Conservation (phyloP, 2,329 filamentous ascomycete species). For the Coniella vitis region DNA sequence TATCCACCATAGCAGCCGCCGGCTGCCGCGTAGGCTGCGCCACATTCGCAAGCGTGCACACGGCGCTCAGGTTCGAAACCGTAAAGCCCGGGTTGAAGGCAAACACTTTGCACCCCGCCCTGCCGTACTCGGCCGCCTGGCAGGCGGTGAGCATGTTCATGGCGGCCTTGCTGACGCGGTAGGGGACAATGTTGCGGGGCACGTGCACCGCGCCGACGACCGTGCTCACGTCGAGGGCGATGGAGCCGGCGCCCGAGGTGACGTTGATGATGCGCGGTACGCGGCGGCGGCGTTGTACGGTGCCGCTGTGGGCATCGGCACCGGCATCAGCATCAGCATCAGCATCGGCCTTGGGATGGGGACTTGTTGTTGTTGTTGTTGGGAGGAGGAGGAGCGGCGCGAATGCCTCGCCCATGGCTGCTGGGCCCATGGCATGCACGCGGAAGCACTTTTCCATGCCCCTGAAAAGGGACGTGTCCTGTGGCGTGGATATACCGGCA, state of each 20-base stretch:
- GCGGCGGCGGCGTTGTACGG: too few relatives aligned
- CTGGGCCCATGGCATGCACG: neutral
- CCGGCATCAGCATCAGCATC: neutral
- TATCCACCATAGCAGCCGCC: neutral
- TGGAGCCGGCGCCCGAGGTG: conserved; percentile 3
- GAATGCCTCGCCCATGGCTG: conserved; percentile 1
- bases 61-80: neutral
- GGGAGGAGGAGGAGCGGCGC: neutral
- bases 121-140: conserved; percentile 2
- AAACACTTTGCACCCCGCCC: conserved; percentile 1
- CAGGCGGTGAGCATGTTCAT: conserved; percentile 3
- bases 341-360: neutral
- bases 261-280: conserved; percentile 1
- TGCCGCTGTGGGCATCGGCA: too few relatives aligned
- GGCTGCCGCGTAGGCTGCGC: neutral
- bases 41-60: neutral
- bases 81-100: conserved; percentile 2
- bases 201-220: neutral
- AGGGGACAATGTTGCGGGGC: neutral
- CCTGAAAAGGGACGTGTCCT: neutral
- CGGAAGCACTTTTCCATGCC: neutral
- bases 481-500: neutral
- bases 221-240: neutral
- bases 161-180: conserved; percentile 1
- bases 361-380: neutral